Evolutionary conservation across 176 grass and related monocot species (phyloP).

Genomic region (Themeda triandra): DNA sequence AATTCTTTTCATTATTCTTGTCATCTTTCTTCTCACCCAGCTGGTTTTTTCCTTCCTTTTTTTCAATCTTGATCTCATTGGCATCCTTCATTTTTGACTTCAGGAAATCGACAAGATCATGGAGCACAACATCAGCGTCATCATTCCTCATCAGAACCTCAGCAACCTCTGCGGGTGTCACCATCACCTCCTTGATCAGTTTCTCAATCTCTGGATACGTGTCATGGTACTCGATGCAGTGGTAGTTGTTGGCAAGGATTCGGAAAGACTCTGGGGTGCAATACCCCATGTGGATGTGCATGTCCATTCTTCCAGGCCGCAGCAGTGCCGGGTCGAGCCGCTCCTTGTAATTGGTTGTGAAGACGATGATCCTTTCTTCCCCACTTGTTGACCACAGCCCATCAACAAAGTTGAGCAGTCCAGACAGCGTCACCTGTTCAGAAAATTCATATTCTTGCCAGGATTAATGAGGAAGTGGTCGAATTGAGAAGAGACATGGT

Average conservation of each 20-base stretch:
- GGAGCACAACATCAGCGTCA: conserved; percentile 27
- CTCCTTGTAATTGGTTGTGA: conserved; percentile 91
- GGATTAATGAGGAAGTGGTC: neutral
- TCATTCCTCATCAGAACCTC: conserved; percentile 73
- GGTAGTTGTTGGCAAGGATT: conserved; percentile 70
- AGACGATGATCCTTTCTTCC: conserved; percentile 76
- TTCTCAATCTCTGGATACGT: conserved; percentile 50
- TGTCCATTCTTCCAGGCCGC: conserved; percentile 88
- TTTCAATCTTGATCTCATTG: conserved; percentile 1
- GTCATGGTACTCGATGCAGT: conserved; percentile 39
- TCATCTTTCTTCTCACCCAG: conserved; percentile 21
- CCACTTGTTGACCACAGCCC: conserved; percentile 87
- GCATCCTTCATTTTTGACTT: conserved; percentile 42
- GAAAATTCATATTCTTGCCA: conserved; percentile 5
- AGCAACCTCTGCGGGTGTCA: conserved; percentile 64
- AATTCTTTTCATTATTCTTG: neutral
- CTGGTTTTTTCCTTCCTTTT: conserved; percentile 11
- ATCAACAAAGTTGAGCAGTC: conserved; percentile 81
- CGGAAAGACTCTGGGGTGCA: conserved; percentile 61
- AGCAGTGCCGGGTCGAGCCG: conserved; percentile 68
- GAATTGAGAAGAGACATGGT: neutral
- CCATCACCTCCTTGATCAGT: conserved; percentile 40
- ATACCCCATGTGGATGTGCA: conserved; percentile 90
- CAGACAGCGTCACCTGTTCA: conserved; percentile 70
- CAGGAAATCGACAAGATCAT: conserved; percentile 42